A percentile compares a stretch with the other conserved stretches of the same genome.
Conservation (phyloP, 2,329 filamentous ascomycete species). For the Phialophora macrospora region DNA sequence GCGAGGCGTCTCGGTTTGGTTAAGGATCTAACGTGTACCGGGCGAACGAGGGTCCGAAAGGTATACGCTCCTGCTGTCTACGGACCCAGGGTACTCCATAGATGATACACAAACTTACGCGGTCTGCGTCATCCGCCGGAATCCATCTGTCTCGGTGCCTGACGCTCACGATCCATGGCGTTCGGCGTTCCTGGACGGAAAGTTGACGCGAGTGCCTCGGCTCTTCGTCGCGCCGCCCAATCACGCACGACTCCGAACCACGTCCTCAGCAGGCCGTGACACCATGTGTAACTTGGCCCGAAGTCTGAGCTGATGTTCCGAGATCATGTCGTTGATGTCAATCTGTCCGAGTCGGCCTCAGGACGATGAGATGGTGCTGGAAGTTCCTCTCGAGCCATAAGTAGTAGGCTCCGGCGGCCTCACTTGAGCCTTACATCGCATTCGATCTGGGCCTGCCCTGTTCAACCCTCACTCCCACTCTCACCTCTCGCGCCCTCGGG, state of each 20-base stretch:
- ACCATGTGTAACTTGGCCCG: neutral
- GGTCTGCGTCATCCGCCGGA: neutral
- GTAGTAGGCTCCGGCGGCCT: neutral
- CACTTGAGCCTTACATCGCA: neutral
- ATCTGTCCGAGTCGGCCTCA: neutral
- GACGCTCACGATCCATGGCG: neutral
- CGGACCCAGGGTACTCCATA: neutral
- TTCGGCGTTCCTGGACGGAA: neutral
- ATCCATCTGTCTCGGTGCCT: neutral
- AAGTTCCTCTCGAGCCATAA: too few relatives aligned
- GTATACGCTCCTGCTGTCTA: neutral
- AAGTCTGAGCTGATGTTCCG: neutral
- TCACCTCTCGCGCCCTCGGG: neutral
- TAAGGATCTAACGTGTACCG: conserved; percentile 1
- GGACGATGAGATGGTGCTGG: neutral
- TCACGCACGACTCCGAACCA: neutral
- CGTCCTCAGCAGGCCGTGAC: neutral
- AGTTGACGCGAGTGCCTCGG: conserved; percentile 2
- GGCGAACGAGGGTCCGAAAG: neutral
- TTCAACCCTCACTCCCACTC: neutral
- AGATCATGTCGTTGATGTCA: neutral
- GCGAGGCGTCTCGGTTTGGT: conserved; percentile 24
- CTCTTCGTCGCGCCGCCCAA: neutral
- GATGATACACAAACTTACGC: neutral
- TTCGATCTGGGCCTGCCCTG: neutral